Evolutionary conservation across 306 rosid species (phyloP).

Genomic region (Rubus idaeus): DNA sequence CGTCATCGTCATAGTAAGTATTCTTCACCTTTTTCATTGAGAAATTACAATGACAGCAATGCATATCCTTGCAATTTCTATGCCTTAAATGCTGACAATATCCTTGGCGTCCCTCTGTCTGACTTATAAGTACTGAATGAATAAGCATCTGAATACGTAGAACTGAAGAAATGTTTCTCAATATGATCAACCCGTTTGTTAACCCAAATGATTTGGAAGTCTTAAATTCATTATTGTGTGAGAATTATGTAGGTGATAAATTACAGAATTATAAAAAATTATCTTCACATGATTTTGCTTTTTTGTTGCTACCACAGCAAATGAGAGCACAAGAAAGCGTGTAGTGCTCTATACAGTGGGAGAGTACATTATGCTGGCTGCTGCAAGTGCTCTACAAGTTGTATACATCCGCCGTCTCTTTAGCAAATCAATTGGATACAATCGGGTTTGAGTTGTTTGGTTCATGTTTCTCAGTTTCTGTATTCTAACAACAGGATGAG

Average conservation of each 20-base stretch:
- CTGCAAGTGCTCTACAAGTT: constrained; percentile 70
- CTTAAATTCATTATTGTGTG: background rate
- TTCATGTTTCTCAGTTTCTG: constrained; percentile 19
- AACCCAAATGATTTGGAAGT: background rate
- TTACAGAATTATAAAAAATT: background rate
- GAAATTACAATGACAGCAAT: background rate
- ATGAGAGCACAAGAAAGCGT: constrained; percentile 89
- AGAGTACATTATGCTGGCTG: constrained; percentile 77
- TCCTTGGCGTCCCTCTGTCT: background rate
- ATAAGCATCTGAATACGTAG: background rate
- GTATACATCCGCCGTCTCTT: constrained; percentile 85
- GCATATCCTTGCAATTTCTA: constrained; percentile 16
- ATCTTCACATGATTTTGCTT: background rate
- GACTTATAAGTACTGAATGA: background rate
- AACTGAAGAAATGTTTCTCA: background rate
- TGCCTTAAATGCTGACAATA: background rate
- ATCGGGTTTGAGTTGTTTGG: constrained; percentile 66
- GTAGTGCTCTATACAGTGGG: constrained; percentile 75
- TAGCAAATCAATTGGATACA: constrained; percentile 90
- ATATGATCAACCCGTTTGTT: background rate
- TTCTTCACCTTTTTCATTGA: constrained; percentile 19
- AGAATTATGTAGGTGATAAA: background rate
- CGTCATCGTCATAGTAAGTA: constrained; percentile 96
- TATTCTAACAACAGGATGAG: constrained; percentile 35
- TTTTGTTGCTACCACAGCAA: constrained; percentile 46